Conservation (phyloP, 345 rosid species). For the Angophora floribunda region DNA sequence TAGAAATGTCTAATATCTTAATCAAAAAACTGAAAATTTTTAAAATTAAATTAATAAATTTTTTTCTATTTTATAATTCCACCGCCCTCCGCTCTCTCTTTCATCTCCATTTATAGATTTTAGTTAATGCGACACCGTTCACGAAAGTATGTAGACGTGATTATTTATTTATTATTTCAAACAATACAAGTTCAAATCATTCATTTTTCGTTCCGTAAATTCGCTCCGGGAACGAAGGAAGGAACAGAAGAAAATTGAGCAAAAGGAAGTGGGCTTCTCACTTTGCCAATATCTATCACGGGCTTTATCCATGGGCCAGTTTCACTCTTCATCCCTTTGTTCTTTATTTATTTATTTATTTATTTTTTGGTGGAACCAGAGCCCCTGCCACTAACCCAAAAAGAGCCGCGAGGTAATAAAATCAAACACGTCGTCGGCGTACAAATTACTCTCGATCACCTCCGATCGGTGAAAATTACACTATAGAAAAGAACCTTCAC, state of each 20-base stretch:
- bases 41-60: no score
- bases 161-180: neutral
- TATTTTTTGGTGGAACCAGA: no score
- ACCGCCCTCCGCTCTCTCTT: neutral
- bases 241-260: neutral
- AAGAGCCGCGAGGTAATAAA: neutral
- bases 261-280: neutral
- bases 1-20: no score
- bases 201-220: neutral
- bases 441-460: neutral
- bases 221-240: neutral
- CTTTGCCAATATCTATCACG: neutral
- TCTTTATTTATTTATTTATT: no score
- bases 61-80: no score
- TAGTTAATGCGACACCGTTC: neutral
- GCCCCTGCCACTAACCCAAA: no score
- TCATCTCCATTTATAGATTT: neutral
- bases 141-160: no score
- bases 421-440: neutral
- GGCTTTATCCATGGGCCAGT: neutral
- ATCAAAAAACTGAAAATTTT: fast-evolving
- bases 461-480: neutral
- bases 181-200: no score
- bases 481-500: neutral
- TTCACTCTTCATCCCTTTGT: neutral